phyloP scores from a whole-genome alignment of 306 rosid species.

The Castanospermum australe region DNA sequence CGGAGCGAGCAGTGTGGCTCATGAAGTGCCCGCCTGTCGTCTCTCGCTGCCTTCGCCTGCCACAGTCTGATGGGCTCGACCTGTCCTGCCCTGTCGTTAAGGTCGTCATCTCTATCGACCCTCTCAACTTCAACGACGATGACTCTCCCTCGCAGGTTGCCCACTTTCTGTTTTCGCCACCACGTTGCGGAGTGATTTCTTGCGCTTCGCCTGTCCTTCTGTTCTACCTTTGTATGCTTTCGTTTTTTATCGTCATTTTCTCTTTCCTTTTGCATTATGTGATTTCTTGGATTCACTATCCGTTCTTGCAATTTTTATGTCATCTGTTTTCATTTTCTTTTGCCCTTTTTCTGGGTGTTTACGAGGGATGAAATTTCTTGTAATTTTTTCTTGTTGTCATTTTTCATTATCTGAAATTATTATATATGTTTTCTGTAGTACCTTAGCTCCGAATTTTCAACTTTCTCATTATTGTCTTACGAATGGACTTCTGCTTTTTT shows the following conservation, averaged over 20 bases:
- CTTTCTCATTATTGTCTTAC: too few species aligned
- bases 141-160: slow-evolving; percentile 61
- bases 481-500: neutral
- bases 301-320: neutral
- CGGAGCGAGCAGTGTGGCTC: slow-evolving; percentile 60
- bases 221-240: neutral
- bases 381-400: neutral
- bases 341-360: neutral
- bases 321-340: too few species aligned
- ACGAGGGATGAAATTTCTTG: neutral
- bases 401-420: neutral
- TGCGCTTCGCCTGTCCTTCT: neutral
- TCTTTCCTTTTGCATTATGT: neutral
- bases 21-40: slow-evolving; percentile 77
- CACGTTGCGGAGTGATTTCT: slow-evolving; percentile 17
- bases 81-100: slow-evolving; percentile 63
- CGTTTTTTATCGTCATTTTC: neutral
- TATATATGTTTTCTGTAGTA: neutral
- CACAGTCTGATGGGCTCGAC: slow-evolving; percentile 29
- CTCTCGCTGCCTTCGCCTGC: slow-evolving; percentile 45
- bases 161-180: neutral
- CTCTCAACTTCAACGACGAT: slow-evolving; percentile 46
- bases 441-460: too few species aligned
- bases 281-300: slow-evolving; percentile 29
- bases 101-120: slow-evolving; percentile 71